A percentile compares a stretch with the other conserved stretches of the same genome.
These are phyloP conservation scores for Omphalea diandra DNA, from an alignment of 441 rosid genomes.

Conservation along the genomic window DNA sequence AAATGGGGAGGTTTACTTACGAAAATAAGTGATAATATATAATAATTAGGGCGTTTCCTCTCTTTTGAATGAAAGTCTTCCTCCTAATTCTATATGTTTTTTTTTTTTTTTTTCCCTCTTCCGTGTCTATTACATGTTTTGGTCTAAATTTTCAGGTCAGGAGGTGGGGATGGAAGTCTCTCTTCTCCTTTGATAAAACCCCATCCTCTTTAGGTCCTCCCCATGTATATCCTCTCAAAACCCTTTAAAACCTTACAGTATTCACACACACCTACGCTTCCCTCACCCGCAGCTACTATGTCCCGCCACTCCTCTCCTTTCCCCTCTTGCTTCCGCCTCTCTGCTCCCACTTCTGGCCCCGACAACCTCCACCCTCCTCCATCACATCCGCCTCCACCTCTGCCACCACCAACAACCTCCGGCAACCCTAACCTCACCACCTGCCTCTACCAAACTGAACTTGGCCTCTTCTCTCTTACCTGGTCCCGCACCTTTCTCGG, in stretches of 20 bases:
- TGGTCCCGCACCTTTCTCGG: slow-evolving; percentile 44
- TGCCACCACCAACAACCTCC: slow-evolving; percentile 36
- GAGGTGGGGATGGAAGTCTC: not conserved
- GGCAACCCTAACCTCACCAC: slow-evolving; percentile 69
- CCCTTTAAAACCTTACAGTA: slow-evolving; percentile 13
- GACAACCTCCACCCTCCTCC: slow-evolving; percentile 24
- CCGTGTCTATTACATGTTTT: not conserved
- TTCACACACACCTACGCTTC: not conserved
- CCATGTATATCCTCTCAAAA: slow-evolving; percentile 9
- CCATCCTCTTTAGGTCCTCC: not conserved
- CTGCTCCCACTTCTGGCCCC: slow-evolving; percentile 28
- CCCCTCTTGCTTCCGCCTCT: slow-evolving; percentile 61
- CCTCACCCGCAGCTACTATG: slow-evolving; percentile 28
- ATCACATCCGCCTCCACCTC: slow-evolving; percentile 31
- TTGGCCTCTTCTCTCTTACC: not conserved
- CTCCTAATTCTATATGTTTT: not conserved
- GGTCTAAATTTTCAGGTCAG: slow-evolving; percentile 7
- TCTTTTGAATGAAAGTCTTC: not conserved
- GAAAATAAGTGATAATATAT: no score
- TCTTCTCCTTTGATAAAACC: not conserved
- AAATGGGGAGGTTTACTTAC: no score
- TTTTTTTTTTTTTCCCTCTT: not conserved
- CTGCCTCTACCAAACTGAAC: slow-evolving; percentile 17
- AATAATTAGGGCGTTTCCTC: not conserved
- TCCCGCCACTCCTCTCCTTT: slow-evolving; percentile 49